phyloP scores from a whole-genome alignment of 208 protist species.

The Acanthamoeba sp. region DNA sequence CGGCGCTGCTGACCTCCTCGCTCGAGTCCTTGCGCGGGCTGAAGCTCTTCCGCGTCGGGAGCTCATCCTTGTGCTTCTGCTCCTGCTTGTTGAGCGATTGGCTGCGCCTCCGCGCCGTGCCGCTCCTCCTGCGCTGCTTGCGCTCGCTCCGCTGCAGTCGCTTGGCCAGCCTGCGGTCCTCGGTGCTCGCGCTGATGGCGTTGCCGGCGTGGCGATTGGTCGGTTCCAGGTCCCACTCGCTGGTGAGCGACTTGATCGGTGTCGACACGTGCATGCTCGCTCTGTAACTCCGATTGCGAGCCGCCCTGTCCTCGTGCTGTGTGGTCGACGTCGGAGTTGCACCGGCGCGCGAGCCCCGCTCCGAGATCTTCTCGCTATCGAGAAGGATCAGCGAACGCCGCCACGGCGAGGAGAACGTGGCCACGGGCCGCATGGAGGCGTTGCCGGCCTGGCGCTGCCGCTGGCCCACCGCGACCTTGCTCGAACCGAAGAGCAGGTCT shows the following conservation, averaged over 20 bases:
- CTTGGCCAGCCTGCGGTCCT: not conserved
- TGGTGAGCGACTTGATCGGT: not conserved
- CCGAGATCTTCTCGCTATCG: constrained; percentile 19
- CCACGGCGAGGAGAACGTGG: not conserved
- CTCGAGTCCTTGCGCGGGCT: not conserved
- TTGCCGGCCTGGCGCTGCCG: not conserved
- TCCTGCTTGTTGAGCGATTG: not conserved
- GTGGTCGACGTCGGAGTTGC: not conserved
- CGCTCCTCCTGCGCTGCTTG: not conserved
- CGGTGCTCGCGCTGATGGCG: not conserved
- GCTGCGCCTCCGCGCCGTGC: not conserved
- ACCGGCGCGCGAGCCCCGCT: not conserved
- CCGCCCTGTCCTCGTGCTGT: not conserved
- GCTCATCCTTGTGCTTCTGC: not conserved
- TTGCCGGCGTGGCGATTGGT: not conserved
- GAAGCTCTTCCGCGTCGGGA: not conserved
- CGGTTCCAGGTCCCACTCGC: not conserved
- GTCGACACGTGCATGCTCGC: not conserved
- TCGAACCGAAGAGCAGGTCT: not conserved
- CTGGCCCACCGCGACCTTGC: not conserved
- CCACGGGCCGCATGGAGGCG: not conserved
- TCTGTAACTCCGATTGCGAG: not conserved
- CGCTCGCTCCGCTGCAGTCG: not conserved
- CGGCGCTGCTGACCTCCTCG: not conserved
- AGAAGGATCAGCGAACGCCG: constrained; percentile 5